These are phyloP conservation scores for Hemileccinum impolitum DNA, from an alignment of 768 basidiomycete species.

Conservation along the genomic window DNA sequence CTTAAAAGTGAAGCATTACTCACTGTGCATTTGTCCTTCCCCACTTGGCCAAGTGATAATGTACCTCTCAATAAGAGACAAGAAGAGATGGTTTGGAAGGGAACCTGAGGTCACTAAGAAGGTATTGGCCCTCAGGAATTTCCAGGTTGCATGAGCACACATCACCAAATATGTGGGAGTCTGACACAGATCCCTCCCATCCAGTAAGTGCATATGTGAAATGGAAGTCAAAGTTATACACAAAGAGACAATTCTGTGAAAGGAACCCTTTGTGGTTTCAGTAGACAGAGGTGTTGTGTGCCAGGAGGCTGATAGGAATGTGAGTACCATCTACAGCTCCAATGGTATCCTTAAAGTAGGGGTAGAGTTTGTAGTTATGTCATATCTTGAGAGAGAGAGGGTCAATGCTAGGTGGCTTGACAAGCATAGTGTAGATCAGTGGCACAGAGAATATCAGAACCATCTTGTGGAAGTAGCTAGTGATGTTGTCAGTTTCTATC, in stretches of 20 bases:
- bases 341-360: constrained; percentile 32
- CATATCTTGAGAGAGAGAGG: constrained; percentile 14
- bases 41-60: no score
- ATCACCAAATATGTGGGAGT: constrained; percentile 29
- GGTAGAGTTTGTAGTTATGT: constrained; percentile 28
- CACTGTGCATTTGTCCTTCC: not conserved
- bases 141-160: not conserved
- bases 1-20: no score
- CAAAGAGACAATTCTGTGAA: constrained; percentile 37
- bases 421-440: constrained; percentile 12
- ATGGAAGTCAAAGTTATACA: constrained; percentile 30
- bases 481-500: no score
- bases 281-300: not conserved
- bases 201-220: constrained; percentile 38
- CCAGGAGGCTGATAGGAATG: not conserved
- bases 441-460: not conserved
- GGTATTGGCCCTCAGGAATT: not conserved
- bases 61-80: no score
- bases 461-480: not conserved
- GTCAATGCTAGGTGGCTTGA: constrained; percentile 14
- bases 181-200: no score
- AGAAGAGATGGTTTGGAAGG: no score
- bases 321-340: constrained; percentile 24
- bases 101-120: not conserved
- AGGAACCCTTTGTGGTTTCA: constrained; percentile 24